Evolutionary conservation across 1,284 basidiomycete species (phyloP), one percentile per base, ranked within the genome.

Genomic region (Clitocybe nebularis): DNA sequence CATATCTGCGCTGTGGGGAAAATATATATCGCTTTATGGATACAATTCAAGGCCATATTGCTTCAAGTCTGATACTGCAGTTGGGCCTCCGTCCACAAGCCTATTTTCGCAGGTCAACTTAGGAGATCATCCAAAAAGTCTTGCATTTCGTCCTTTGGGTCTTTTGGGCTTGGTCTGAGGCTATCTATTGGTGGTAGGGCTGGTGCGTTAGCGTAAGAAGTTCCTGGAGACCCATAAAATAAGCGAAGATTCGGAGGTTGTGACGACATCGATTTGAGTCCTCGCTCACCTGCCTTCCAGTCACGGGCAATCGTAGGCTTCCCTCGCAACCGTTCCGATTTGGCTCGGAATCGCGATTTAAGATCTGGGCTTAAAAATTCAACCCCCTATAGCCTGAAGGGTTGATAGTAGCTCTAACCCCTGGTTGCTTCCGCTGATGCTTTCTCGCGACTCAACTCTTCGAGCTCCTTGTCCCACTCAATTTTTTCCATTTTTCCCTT

Each of bases 51-150:
- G n/a, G n/a, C n/a, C n/a, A n/a, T n/a, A n/a, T n/a, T n/a, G n/a
- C n/a, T n/a, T n/a, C n/a, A n/a, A n/a, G 17, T 20, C 32, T 34
- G 32, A 9, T 10, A 2, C 19, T 14, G n/a, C 19, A 35, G n/a
- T 19, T 19, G 1, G 8, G 16, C 32, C 14, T 19, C 33, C n/a
- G 7, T n/a, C n/a, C n/a, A n/a, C n/a, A n/a, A n/a, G n/a, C n/a
- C n/a, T n/a, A n/a, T n/a, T n/a, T 3, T 16, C 29, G 69, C 59
- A 80, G 11, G 59, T 56, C 8, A 87, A 57, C 2, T n/a, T n/a
- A n/a, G n/a, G n/a, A 89, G 56, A 40, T 86, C 84, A 47, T 88
- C 85, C 24, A 88, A 60, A 52, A 85, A 88, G 32, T 79, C 79
- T 60, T 88, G 75, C 82, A 88, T 82, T 34, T 79, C 70, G 25